Percentiles rank a stretch among this genome's conserved stretches.
phyloP scores from a whole-genome alignment of 2,329 filamentous ascomycete species.

The Acrocalymma vagum region DNA sequence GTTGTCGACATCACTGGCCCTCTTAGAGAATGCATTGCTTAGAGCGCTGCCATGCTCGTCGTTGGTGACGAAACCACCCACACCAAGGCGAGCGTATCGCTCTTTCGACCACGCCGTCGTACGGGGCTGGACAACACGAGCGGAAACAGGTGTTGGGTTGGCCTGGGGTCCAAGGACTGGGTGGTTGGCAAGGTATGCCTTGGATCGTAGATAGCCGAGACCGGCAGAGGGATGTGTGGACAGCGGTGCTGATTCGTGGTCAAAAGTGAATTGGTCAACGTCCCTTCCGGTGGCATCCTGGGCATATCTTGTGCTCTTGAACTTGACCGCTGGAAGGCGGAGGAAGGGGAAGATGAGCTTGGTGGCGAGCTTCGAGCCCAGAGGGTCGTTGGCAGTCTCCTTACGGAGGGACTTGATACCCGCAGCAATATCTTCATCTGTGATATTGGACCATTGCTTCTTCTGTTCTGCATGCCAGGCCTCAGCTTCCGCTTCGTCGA shows the following conservation, averaged over 20 bases:
- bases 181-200: constrained; percentile 66
- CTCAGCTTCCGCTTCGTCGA: constrained; percentile 34
- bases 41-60: constrained; percentile 45
- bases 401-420: constrained; percentile 52
- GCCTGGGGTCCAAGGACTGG: constrained; percentile 68
- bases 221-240: constrained; percentile 73
- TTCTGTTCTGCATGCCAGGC: constrained; percentile 24
- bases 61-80: constrained; percentile 54
- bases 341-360: constrained; percentile 63
- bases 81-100: constrained; percentile 49
- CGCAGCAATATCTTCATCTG: constrained; percentile 29
- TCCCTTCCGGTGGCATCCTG: constrained; percentile 39
- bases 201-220: constrained; percentile 67
- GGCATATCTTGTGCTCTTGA: constrained; percentile 30
- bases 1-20: constrained; percentile 36
- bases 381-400: constrained; percentile 54
- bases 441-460: constrained; percentile 36
- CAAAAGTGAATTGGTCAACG: constrained; percentile 30
- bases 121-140: constrained; percentile 62
- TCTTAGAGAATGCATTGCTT: constrained; percentile 4
- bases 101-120: constrained; percentile 20
- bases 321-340: constrained; percentile 59
- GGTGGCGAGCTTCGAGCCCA: constrained; percentile 61
- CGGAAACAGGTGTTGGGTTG: constrained; percentile 60
- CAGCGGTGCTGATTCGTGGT: constrained; percentile 52